Conservation (phyloP, 495 filamentous ascomycete genomes). For the Aspergillus taichungensis region DNA sequence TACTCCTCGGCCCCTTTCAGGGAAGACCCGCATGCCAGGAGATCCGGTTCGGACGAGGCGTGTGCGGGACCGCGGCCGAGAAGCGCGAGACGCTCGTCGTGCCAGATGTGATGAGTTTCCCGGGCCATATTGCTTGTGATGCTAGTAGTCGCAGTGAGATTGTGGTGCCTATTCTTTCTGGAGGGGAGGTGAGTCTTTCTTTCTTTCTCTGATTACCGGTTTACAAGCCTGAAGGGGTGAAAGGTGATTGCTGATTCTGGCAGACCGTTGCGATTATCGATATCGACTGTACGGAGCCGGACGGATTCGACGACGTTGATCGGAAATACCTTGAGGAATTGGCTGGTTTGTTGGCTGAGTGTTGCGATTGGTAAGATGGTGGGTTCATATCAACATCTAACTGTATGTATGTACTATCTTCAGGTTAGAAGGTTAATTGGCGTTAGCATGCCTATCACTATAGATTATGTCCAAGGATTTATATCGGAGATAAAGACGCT, state of each 20-base stretch:
- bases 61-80: conserved; percentile 71
- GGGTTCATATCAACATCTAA: too few species aligned
- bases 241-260: conserved; percentile 6
- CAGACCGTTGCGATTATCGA: conserved; percentile 85
- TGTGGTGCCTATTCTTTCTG: conserved; percentile 69
- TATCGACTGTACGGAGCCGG: conserved; percentile 63
- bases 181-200: conserved; percentile 42
- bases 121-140: conserved; percentile 90
- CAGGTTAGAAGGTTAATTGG: background rate
- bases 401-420: background rate
- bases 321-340: conserved; percentile 58
- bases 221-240: background rate
- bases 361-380: conserved; percentile 61
- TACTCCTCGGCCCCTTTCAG: conserved; percentile 82
- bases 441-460: background rate
- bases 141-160: conserved; percentile 77
- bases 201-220: conserved; percentile 2
- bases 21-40: conserved; percentile 84
- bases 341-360: conserved; percentile 51
- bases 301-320: conserved; percentile 74
- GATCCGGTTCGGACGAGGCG: conserved; percentile 70
- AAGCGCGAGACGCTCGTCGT: conserved; percentile 60
- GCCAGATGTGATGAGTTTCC: conserved; percentile 64
- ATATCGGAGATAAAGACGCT: too few species aligned
- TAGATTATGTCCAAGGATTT: background rate